Conservation (phyloP, 2,329 filamentous ascomycete genomes). For the Pseudomassariella vexata region DNA sequence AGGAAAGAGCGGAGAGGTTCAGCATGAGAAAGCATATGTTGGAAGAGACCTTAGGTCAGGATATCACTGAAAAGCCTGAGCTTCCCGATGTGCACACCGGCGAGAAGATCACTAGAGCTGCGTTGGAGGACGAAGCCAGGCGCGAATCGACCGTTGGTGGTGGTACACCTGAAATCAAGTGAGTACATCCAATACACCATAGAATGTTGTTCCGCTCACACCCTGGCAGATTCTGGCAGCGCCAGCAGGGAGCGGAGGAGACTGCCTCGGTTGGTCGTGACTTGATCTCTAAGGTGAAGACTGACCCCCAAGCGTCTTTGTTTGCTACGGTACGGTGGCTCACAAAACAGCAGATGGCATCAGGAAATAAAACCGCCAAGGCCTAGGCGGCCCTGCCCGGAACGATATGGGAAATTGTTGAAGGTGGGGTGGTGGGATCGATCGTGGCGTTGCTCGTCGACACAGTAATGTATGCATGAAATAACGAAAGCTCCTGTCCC, state of each 20-base stretch:
- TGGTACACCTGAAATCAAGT: conserved; percentile 46
- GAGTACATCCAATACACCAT: conserved; percentile 17
- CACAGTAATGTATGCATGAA: no score
- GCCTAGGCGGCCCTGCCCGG: conserved; percentile 1
- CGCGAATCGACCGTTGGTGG: conserved; percentile 42
- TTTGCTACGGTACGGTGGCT: no score
- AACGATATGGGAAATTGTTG: background rate
- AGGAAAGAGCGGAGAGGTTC: conserved; percentile 77
- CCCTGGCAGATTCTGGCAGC: conserved; percentile 50
- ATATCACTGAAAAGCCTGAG: conserved; percentile 43
- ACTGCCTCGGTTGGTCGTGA: conserved; percentile 50
- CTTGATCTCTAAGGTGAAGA: conserved; percentile 44
- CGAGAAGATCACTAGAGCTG: conserved; percentile 59
- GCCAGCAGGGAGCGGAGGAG: conserved; percentile 52
- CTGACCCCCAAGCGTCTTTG: no score
- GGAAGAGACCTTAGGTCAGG: conserved; percentile 61
- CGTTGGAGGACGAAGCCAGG: conserved; percentile 59
- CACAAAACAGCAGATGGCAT: no score
- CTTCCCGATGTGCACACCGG: conserved; percentile 42
- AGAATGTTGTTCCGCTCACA: conserved; percentile 13
- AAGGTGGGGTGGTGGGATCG: conserved; percentile 1
- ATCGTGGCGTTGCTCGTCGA: background rate
- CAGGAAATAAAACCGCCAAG: conserved; percentile 6
- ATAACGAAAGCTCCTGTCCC: no score
- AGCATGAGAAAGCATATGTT: conserved; percentile 74